Evolutionary conservation across 2,329 filamentous ascomycete genomes (phyloP), one percentile per base, ranked within the genome.

Genomic region (Fusarium sp.): DNA sequence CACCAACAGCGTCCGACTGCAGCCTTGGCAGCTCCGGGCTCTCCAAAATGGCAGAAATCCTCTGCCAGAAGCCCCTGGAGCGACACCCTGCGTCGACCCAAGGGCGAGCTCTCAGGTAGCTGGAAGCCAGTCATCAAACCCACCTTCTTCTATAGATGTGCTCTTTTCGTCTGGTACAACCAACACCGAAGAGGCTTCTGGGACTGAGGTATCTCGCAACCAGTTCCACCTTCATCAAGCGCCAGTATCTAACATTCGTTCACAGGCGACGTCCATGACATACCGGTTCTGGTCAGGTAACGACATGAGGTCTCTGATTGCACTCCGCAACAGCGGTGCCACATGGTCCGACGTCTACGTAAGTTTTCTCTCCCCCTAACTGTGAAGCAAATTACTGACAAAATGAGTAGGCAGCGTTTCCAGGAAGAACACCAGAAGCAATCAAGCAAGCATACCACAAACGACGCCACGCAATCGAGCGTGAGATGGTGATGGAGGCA

Each of bases 371-470:
- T 15, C 3, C 1, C 10, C 5, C 11, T 3, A 1, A 14, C 7
- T n/a, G 10, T 23, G 3, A 7, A 14, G 5, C 8, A 15, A 11
- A 0, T 17, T n/a, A 13, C 27, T 63, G 35, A 57, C 19, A 1
- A 13, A 3, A 6, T 3, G 6, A n/a, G 7, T 8, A 48, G 41
- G 41, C 17, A 11, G 13, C 33, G 6, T 64, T 64, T 4, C 46
- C 59, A 11, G 8, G 46, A 3, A 40, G 61, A 2, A 64, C 61
- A 17, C 30, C 33, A 4, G 45, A 58, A 9, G 51, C 59, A 2
- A 20, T 58, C 6, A 64, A 50, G 14, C 59, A 64, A 22, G 32
- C 59, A 17, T 64, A 64, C 7, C 59, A 56, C 8, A 64, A 64
- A 19, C 59, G 61, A 4, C 35, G 61, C 2, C 37, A 64, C 8